phyloP scores from a whole-genome alignment of 2,329 filamentous ascomycete species.

The Trichoderma afroharzianum region DNA sequence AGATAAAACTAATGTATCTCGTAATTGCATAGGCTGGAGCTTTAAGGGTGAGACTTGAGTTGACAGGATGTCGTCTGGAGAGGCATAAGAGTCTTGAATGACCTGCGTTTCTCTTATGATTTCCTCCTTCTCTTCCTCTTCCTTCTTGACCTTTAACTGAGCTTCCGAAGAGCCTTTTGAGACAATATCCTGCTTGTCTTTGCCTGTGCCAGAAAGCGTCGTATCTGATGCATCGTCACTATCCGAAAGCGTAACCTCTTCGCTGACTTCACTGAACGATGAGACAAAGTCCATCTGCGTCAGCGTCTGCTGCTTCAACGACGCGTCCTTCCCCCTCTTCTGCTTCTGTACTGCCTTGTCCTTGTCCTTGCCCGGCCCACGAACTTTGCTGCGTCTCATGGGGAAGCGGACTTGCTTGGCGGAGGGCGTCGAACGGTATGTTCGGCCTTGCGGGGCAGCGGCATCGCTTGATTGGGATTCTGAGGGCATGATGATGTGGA shows the following conservation, averaged over 20 bases:
- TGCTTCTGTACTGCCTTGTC: not conserved
- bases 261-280: constrained; percentile 34
- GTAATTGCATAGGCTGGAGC: not conserved
- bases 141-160: constrained; percentile 3
- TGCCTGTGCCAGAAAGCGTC: not conserved
- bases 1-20: not conserved
- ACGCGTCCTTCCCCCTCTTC: not conserved
- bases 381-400: constrained; percentile 31
- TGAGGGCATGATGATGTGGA: constrained; percentile 34
- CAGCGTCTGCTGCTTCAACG: constrained; percentile 37
- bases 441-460: constrained; percentile 33
- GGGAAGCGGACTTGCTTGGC: constrained; percentile 41
- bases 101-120: constrained; percentile 28
- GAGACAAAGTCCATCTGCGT: constrained; percentile 42
- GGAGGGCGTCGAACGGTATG: constrained; percentile 37
- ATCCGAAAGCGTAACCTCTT: constrained; percentile 27
- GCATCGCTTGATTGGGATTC: constrained; percentile 37
- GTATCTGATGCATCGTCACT: constrained; percentile 29
- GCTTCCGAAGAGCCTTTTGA: constrained; percentile 22
- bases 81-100: constrained; percentile 45
- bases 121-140: constrained; percentile 20
- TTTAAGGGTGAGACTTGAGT: constrained; percentile 12
- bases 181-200: constrained; percentile 24
- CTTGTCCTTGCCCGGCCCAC: constrained; percentile 28
- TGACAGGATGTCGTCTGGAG: constrained; percentile 31